phyloP scores from a whole-genome alignment of 2,329 filamentous ascomycete genomes.

The Taxawa tesnikishii region DNA sequence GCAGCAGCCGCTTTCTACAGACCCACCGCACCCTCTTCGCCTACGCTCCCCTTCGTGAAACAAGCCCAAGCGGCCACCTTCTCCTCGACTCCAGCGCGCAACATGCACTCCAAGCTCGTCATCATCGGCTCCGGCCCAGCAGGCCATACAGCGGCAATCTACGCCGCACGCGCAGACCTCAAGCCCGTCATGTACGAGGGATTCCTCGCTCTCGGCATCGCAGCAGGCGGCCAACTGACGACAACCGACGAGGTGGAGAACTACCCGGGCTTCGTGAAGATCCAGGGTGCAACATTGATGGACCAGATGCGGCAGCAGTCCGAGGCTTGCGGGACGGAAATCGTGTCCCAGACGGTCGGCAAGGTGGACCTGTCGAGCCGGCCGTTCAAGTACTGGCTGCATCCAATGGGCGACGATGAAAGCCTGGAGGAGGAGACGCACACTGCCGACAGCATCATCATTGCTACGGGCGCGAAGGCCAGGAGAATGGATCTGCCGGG shows the following conservation, averaged over 20 bases:
- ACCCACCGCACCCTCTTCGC: constrained; percentile 25
- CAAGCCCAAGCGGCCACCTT: constrained; percentile 13
- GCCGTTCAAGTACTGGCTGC: constrained; percentile 78
- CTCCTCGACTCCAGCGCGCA: constrained; percentile 31
- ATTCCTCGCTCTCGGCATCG: constrained; percentile 94
- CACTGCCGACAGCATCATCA: constrained; percentile 85
- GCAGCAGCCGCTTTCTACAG: constrained; percentile 54
- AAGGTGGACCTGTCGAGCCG: constrained; percentile 72
- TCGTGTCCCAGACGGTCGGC: constrained; percentile 84
- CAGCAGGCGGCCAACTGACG: constrained; percentile 90
- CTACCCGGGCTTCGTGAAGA: constrained; percentile 87
- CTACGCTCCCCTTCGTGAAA: constrained; percentile 20
- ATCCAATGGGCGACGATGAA: constrained; percentile 68
- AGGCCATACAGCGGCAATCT: constrained; percentile 93
- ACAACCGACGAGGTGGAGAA: constrained; percentile 99
- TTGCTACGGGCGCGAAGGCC: constrained; percentile 91
- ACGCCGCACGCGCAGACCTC: constrained; percentile 86
- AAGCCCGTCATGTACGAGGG: constrained; percentile 95
- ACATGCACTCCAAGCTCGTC: constrained; percentile 88
- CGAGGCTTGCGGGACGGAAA: constrained; percentile 79
- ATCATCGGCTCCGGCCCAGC: constrained; percentile 75
- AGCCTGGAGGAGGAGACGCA: constrained; percentile 53
- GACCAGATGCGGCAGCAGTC: constrained; percentile 91
- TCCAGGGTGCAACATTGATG: constrained; percentile 84
- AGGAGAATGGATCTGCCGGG: constrained; percentile 70